These are phyloP conservation scores for Backusella mclennaniae DNA, from an alignment of 192 early-diverging fungal genomes.

Conservation along the genomic window DNA sequence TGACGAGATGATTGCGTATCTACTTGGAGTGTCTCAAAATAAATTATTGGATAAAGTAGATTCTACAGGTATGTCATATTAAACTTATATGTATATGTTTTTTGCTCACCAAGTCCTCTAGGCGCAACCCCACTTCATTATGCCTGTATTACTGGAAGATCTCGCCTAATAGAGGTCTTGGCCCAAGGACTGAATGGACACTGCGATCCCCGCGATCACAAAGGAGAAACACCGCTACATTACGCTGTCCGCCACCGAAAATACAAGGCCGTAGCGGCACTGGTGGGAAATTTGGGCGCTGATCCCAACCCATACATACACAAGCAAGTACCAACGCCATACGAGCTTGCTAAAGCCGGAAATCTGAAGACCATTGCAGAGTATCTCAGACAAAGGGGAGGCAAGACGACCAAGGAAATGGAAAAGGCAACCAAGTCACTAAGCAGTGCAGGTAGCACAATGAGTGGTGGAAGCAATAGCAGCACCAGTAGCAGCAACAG, in stretches of 20 bases:
- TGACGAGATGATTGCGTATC: constrained; percentile 13
- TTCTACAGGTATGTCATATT: neutral
- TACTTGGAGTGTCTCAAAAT: constrained; percentile 5
- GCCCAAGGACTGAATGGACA: constrained; percentile 8
- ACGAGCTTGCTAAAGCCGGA: constrained; percentile 25
- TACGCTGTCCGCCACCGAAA: constrained; percentile 19
- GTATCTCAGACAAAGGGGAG: constrained; percentile 18
- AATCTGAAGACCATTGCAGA: constrained; percentile 10
- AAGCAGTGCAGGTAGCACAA: neutral
- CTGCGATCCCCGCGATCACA: constrained; percentile 11
- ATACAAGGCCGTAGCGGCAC: neutral
- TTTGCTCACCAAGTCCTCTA: neutral
- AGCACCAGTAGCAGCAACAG: neutral
- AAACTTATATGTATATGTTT: neutral
- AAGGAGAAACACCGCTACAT: constrained; percentile 34
- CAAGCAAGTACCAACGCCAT: constrained; percentile 23
- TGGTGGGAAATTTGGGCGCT: constrained; percentile 15
- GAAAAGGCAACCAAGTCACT: constrained; percentile 5
- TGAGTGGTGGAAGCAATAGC: neutral
- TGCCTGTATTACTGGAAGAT: constrained; percentile 15
- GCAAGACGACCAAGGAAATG: constrained; percentile 24
- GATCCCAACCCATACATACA: constrained; percentile 17
- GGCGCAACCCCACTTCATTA: constrained; percentile 31
- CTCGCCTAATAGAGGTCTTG: constrained; percentile 11
- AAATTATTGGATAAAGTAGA: constrained; percentile 15